Base-by-base conservation (phyloP, 2,329 filamentous ascomycete genomes). In the Trichoderma gracile region DNA sequence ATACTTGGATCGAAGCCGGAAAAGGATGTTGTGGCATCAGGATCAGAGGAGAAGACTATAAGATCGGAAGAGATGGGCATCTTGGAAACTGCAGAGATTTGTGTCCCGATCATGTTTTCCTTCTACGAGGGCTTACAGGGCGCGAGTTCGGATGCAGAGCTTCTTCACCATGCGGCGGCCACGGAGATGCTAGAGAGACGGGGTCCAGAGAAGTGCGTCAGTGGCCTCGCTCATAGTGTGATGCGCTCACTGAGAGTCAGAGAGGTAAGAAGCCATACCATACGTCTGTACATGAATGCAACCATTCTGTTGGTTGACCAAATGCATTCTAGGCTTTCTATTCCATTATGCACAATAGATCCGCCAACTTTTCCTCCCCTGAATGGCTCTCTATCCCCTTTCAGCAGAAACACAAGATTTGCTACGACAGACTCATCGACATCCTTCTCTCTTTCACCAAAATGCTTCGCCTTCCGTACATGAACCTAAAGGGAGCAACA, bases 261-360 rank as follows among this genome's bases (percentile, higher is more conserved):
- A 54, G 60, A 63, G 52, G 60, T 63, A 3, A 49, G 60, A 19
- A 10, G 10, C 2, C 19, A 17, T 5, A 25, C 14, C 0, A 17
- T 9, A 27, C 14, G 21, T 21, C 15, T 21, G 7, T 27, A 27
- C 25, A 27, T 27, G 25, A 27, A 27, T 27, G 25, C 7, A 6
- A 6, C 7, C 7, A 27, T 27, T 27, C 25, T 27, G 25, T 27
- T 27, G 25, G 25, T 27, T 27, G 25, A 27, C 25, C 25, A 27
- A 27, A 5, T 27, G 25, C 50, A 2, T n/a, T 3, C 19, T 40
- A 63, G 60, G 60, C 60, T 17, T 55, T 63, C 12, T 49, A 63
- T 30, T 56, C 60, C n/a, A 63, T 63, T 21, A 55, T 63, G 60
- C 52, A 56, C 17, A 63, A 63, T 27, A 27, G 60, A 63, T 15